Conservation (phyloP, 2,329 filamentous ascomycete genomes). For the Blastomyces silverae region DNA sequence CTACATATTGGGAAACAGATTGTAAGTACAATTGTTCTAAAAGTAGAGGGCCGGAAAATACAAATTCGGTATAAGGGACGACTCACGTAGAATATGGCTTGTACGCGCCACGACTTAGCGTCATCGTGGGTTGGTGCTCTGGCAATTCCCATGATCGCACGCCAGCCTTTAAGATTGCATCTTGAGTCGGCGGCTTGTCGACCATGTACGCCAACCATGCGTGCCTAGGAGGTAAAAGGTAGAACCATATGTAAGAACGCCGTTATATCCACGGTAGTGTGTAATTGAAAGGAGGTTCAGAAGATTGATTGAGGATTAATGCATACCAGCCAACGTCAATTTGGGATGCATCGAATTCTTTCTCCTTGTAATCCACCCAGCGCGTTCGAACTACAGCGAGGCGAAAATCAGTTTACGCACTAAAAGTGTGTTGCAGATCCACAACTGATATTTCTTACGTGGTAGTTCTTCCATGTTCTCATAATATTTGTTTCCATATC, state of each 20-base stretch:
- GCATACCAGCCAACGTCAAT: constrained; percentile 81
- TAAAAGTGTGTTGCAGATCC: neutral
- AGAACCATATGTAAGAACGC: neutral
- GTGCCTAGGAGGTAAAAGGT: constrained; percentile 52
- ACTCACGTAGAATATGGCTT: constrained; percentile 94
- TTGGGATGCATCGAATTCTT: constrained; percentile 58
- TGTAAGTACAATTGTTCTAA: neutral
- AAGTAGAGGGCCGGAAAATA: neutral
- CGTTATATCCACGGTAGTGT: neutral
- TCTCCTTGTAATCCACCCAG: constrained; percentile 94
- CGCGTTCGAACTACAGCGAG: constrained; percentile 67
- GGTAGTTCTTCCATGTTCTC: constrained; percentile 94
- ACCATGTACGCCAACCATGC: constrained; percentile 94
- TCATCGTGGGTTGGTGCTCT: constrained; percentile 67
- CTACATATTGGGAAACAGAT: constrained; percentile 22
- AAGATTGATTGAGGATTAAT: constrained; percentile 1
- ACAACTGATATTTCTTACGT: constrained; percentile 45
- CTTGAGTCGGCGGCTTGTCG: constrained; percentile 74
- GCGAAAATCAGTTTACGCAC: neutral
- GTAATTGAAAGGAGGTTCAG: neutral
- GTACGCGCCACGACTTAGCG: constrained; percentile 69
- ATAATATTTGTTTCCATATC: constrained; percentile 94
- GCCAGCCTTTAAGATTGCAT: constrained; percentile 62
- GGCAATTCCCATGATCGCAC: constrained; percentile 68
- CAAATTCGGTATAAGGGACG: neutral